A percentile compares a stretch with the other conserved stretches of the same genome.
These are phyloP conservation scores for Fusarium xylarioides DNA, from an alignment of 2,329 filamentous ascomycete species.

Conservation along the genomic window DNA sequence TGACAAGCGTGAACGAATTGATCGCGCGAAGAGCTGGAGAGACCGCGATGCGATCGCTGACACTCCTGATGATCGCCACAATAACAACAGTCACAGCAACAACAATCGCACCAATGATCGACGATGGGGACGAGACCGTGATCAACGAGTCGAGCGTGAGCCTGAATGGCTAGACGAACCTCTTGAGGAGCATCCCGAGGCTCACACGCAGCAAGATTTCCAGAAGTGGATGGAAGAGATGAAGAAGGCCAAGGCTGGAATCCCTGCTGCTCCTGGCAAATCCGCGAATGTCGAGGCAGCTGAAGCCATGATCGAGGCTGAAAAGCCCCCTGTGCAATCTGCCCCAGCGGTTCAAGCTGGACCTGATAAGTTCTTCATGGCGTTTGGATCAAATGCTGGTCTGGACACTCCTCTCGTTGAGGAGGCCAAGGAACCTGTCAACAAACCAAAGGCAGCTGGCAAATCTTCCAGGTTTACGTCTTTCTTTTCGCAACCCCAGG, in stretches of 20 bases:
- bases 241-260: constrained; percentile 70
- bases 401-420: constrained; percentile 63
- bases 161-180: constrained; percentile 91
- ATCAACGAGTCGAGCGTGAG: constrained; percentile 75
- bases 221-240: constrained; percentile 93
- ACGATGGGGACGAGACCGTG: constrained; percentile 66
- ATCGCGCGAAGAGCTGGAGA: constrained; percentile 69
- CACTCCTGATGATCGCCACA: constrained; percentile 65
- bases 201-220: constrained; percentile 88
- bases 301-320: constrained; percentile 53
- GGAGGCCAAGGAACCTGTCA: constrained; percentile 54
- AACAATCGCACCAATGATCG: constrained; percentile 57
- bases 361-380: constrained; percentile 81
- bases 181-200: constrained; percentile 72
- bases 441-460: constrained; percentile 63
- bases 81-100: constrained; percentile 37
- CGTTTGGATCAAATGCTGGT: constrained; percentile 54
- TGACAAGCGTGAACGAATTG: constrained; percentile 63
- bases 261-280: constrained; percentile 50
- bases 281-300: constrained; percentile 45
- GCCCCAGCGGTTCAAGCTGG: constrained; percentile 72
- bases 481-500: constrained; percentile 68
- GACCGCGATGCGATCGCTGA: constrained; percentile 58
- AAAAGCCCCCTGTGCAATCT: constrained; percentile 65
- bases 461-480: constrained; percentile 89